Conservation (phyloP, 148 eudicot species). For the Chenopodium album region DNA sequence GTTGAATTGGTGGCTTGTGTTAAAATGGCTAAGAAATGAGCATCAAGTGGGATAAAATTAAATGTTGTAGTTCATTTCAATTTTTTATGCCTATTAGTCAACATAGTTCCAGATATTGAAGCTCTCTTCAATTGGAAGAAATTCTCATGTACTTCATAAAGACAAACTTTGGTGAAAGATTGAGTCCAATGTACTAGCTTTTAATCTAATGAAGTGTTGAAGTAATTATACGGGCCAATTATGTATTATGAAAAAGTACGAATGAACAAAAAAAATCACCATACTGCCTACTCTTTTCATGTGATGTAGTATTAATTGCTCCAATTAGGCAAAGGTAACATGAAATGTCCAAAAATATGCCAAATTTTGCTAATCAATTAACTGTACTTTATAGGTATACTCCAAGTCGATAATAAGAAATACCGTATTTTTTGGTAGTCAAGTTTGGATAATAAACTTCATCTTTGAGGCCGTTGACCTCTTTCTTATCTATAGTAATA, state of each 20-base stretch:
- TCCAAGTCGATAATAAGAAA: not conserved
- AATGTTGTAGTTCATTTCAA: not conserved
- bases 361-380: not conserved
- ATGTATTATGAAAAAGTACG: not conserved
- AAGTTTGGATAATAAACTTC: not conserved
- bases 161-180: conserved; percentile 2
- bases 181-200: not conserved
- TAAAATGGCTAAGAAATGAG: not conserved
- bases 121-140: not conserved
- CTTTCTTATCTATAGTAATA: too few species aligned
- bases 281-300: not conserved
- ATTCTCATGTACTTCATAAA: not conserved
- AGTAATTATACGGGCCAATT: not conserved
- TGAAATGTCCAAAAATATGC: conserved; percentile 4
- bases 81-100: not conserved
- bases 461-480: not conserved
- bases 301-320: not conserved
- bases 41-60: not conserved
- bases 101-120: not conserved
- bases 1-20: not conserved
- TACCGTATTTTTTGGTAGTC: not conserved
- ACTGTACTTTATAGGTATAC: not conserved
- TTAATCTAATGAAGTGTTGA: not conserved
- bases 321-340: not conserved
- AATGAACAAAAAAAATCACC: not conserved